A percentile compares a stretch with the other conserved stretches of the same genome.
Conservation (phyloP, 2,329 filamentous ascomycete species). For the Fusarium incarnatum region DNA sequence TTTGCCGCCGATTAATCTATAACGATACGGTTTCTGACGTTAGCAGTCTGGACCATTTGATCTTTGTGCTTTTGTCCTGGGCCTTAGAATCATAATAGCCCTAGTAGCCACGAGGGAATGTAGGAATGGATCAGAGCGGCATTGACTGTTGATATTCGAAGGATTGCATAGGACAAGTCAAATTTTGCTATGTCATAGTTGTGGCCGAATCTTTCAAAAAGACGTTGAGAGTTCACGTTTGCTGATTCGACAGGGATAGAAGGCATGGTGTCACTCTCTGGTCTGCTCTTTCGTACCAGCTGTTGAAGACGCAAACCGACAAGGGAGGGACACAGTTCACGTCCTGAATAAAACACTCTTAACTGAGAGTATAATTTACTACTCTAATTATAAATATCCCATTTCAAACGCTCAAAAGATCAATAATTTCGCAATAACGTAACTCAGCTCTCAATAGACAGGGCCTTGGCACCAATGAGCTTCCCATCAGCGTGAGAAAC, state of each 20-base stretch:
- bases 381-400: background rate
- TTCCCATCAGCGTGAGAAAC: constrained; percentile 71
- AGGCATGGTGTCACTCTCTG: background rate
- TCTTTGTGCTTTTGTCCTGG: background rate
- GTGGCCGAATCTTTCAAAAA: background rate
- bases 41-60: background rate
- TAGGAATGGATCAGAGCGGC: background rate
- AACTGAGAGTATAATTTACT: background rate
- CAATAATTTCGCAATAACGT: background rate
- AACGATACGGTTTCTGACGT: background rate
- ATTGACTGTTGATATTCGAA: background rate
- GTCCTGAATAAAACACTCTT: background rate
- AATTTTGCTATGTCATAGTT: background rate
- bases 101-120: background rate
- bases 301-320: background rate
- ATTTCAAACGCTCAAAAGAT: constrained; percentile 2
- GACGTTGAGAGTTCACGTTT: background rate
- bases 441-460: constrained; percentile 73
- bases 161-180: background rate
- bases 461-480: constrained; percentile 82
- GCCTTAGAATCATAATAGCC: too few species aligned
- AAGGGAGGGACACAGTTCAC: too few species aligned
- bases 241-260: background rate
- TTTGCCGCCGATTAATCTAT: background rate
- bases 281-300: background rate